Percentiles rank a stretch among this genome's conserved stretches.
phyloP scores from a whole-genome alignment of 1,284 basidiomycete species.

The Lignosus rhinocerotis region DNA sequence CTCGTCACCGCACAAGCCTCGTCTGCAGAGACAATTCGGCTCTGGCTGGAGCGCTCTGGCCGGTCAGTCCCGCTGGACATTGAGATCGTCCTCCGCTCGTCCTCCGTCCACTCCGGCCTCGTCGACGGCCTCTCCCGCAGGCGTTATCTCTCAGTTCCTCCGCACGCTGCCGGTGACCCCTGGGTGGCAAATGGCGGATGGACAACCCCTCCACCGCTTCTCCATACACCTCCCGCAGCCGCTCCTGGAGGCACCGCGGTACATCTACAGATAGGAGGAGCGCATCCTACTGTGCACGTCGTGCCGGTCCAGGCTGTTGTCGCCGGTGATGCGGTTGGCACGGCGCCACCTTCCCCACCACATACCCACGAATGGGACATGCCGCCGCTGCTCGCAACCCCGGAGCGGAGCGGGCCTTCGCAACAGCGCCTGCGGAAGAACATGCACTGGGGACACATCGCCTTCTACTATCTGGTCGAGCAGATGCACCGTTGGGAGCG shows the following conservation, averaged over 20 bases:
- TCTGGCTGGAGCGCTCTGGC: conserved; percentile 79
- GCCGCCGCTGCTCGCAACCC: conserved; percentile 15
- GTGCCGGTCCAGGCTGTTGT: conserved; percentile 21
- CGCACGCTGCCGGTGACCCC: conserved; percentile 23
- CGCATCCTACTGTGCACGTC: conserved; percentile 21
- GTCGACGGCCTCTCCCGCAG: conserved; percentile 24
- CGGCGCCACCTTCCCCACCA: conserved; percentile 12
- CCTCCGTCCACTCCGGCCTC: conserved; percentile 14
- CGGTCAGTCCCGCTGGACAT: conserved; percentile 68
- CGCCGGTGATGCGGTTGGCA: conserved; percentile 10
- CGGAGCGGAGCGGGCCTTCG: conserved; percentile 15
- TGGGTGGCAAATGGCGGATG: conserved; percentile 23
- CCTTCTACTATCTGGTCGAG: conserved; percentile 71
- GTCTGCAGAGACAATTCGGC: conserved; percentile 73
- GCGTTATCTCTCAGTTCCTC: conserved; percentile 28
- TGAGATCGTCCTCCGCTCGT: conserved; percentile 68
- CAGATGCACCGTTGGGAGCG: conserved; percentile 80
- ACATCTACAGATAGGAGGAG: conserved; percentile 24
- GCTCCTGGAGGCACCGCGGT: conserved; percentile 13
- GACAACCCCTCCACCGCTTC: conserved; percentile 19
- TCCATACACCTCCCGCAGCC: conserved; percentile 13
- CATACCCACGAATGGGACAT: conserved; percentile 23
- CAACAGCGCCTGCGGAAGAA: conserved; percentile 39
- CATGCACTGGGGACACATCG: conserved; percentile 76
- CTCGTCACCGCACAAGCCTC: conserved; percentile 66